Conservation (phyloP, 2,329 filamentous ascomycete genomes). For the Talaromyces piceae region DNA sequence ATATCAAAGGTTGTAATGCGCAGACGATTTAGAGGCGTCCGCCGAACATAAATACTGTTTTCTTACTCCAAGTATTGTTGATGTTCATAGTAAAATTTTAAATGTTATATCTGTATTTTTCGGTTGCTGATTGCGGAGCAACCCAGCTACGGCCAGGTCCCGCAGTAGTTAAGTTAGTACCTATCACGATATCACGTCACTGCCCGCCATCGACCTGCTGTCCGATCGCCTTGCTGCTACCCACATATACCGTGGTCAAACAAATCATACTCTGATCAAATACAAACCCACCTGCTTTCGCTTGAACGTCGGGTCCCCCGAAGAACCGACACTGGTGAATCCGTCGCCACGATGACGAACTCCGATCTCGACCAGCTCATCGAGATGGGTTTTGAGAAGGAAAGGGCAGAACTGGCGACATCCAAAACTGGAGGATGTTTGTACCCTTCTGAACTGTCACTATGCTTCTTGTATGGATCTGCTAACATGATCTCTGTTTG, state of each 20-base stretch:
- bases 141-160: background rate
- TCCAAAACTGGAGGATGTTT: conserved; percentile 73
- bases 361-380: conserved; percentile 55
- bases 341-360: conserved; percentile 25
- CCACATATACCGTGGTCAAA: background rate
- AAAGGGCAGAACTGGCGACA: conserved; percentile 73
- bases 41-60: too few species aligned
- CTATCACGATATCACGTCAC: conserved; percentile 1
- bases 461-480: background rate
- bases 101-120: too few species aligned
- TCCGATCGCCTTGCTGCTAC: background rate
- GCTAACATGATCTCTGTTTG: background rate
- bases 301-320: background rate
- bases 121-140: background rate
- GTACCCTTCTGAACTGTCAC: conserved; percentile 25
- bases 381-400: conserved; percentile 72
- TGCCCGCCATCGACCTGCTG: background rate
- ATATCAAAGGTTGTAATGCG: too few species aligned
- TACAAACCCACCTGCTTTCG: background rate
- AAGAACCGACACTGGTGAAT: background rate
- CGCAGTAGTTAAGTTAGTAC: background rate
- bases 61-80: too few species aligned
- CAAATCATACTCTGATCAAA: too few species aligned
- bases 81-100: too few species aligned
- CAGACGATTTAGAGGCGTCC: too few species aligned